These are phyloP conservation scores for Ceratobasidium sp. DNA, from an alignment of 1,284 basidiomycete species.

Conservation along the genomic window DNA sequence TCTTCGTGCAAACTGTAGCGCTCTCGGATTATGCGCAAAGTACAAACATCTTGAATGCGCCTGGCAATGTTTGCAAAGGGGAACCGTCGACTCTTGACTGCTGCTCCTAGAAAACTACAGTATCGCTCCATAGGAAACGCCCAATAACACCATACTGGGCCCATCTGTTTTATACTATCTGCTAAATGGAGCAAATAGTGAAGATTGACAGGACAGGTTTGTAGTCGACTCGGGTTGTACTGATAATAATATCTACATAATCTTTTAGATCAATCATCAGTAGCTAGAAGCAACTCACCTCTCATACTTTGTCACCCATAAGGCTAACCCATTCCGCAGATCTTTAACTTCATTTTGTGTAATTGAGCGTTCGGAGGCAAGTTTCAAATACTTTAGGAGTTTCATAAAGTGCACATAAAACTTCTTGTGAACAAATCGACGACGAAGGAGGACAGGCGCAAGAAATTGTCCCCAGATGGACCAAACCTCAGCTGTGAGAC, in stretches of 20 bases:
- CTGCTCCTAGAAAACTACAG: constrained; percentile 49
- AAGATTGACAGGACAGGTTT: constrained; percentile 48
- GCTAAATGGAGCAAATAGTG: constrained; percentile 54
- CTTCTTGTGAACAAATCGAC: constrained; percentile 46
- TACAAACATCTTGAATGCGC: constrained; percentile 48
- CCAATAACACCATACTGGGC: constrained; percentile 3
- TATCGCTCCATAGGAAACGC: constrained; percentile 51
- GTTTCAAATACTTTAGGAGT: constrained; percentile 49
- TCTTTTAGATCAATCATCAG: neutral
- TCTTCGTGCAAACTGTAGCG: too few species aligned
- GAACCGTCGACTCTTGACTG: constrained; percentile 48
- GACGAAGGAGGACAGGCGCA: constrained; percentile 50
- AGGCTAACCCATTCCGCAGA: constrained; percentile 46
- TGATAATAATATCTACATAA: constrained; percentile 55
- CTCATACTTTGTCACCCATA: constrained; percentile 52
- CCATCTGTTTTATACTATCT: neutral
- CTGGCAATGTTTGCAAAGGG: constrained; percentile 51
- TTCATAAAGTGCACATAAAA: constrained; percentile 51
- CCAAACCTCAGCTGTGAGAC: constrained; percentile 55
- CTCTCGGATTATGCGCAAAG: too few species aligned
- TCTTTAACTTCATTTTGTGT: constrained; percentile 47
- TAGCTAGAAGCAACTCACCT: constrained; percentile 42
- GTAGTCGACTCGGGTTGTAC: constrained; percentile 49
- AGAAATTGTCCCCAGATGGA: constrained; percentile 55
- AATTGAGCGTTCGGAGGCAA: constrained; percentile 46